Percentiles rank a stretch among this genome's conserved stretches.
These are phyloP conservation scores for Saturnispora galanensis DNA, from an alignment of 805 yeast species.

Conservation along the genomic window DNA sequence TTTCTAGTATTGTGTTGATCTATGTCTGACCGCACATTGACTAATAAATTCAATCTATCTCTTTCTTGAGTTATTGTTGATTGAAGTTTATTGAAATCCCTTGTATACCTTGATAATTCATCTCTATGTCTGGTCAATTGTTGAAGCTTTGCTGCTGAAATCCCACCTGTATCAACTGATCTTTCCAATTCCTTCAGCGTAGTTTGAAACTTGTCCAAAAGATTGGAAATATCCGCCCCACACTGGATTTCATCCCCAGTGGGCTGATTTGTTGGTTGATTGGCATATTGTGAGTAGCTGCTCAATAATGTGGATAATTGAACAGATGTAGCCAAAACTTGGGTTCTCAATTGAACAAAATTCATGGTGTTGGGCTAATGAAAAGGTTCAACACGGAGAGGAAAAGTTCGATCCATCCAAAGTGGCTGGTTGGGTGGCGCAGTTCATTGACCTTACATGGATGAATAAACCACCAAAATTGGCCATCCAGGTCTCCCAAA, in stretches of 20 bases:
- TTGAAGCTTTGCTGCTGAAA: constrained; percentile 61
- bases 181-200: constrained; percentile 40
- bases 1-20: constrained; percentile 45
- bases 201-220: constrained; percentile 44
- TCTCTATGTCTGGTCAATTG: constrained; percentile 81
- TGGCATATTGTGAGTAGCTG: constrained; percentile 44
- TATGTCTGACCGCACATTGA: constrained; percentile 72
- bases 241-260: constrained; percentile 19
- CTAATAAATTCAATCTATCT: constrained; percentile 61
- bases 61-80: constrained; percentile 49
- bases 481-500: constrained; percentile 2
- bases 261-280: constrained; percentile 34
- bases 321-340: constrained; percentile 60
- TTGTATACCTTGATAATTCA: constrained; percentile 57
- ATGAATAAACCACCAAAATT: constrained; percentile 12
- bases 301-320: constrained; percentile 49
- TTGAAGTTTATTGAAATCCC: constrained; percentile 47
- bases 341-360: constrained; percentile 59
- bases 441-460: constrained; percentile 13
- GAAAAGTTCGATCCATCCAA: constrained; percentile 4
- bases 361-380: not conserved
- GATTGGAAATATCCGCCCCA: constrained; percentile 41
- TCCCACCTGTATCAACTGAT: constrained; percentile 34
- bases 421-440: not conserved
- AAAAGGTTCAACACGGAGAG: not conserved